Evolutionary conservation across 305 asterid genomes (phyloP).

Genomic region (Coffea humblotiana): DNA sequence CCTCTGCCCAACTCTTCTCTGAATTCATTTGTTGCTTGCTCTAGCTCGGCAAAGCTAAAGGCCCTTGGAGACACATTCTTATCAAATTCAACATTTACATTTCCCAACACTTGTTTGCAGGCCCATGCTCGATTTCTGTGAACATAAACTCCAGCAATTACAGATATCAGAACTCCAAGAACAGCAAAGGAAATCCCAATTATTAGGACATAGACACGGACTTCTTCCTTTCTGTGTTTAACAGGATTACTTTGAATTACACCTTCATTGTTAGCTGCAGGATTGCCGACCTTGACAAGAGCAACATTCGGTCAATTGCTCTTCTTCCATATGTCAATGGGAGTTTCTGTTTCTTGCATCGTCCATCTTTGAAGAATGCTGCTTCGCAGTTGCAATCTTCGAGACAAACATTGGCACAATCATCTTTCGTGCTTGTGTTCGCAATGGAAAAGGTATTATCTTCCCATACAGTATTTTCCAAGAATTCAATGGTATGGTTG

Average conservation of each 20-base stretch:
- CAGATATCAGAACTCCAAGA: conserved; percentile 1
- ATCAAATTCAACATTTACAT: not conserved
- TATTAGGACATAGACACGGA: conserved; percentile 23
- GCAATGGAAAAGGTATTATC: no score
- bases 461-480: no score
- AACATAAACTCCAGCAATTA: not conserved
- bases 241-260: not conserved
- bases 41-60: no score
- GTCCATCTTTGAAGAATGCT: no score
- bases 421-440: no score
- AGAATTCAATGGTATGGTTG: no score
- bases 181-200: conserved; percentile 23
- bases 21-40: no score
- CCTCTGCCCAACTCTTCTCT: no score
- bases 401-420: no score
- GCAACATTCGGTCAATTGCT: not conserved
- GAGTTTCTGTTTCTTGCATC: conserved; percentile 39
- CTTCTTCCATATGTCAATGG: conserved; percentile 44
- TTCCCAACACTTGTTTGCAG: conserved; percentile 16
- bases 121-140: conserved; percentile 11
- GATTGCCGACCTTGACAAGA: conserved; percentile 24
- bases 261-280: not conserved
- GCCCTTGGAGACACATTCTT: conserved; percentile 25
- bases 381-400: no score
- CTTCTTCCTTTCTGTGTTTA: conserved; percentile 14